Evolutionary conservation across 164 flowering plant genomes (phyloP).

Genomic region (Vitis vinifera): DNA sequence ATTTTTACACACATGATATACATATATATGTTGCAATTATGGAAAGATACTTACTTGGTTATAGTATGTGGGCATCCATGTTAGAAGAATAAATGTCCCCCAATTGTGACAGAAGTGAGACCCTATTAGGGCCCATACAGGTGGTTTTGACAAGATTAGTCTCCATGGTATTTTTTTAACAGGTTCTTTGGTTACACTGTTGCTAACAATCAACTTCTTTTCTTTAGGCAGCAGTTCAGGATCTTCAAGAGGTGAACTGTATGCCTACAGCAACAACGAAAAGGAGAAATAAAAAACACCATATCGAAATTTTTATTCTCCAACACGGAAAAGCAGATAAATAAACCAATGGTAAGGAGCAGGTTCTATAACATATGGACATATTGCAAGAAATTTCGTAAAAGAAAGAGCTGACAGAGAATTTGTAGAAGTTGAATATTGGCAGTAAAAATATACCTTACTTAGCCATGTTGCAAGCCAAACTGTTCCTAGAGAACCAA

Average conservation of each 20-base stretch:
- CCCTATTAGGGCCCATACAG: constrained; percentile 93
- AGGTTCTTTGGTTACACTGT: constrained; percentile 57
- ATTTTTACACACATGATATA: too few species aligned
- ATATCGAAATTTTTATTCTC: not conserved
- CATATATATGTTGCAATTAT: too few species aligned
- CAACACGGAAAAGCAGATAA: too few species aligned
- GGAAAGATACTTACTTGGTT: constrained; percentile 61
- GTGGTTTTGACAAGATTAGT: constrained; percentile 76
- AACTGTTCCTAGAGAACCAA: constrained; percentile 91
- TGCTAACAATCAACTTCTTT: constrained; percentile 53
- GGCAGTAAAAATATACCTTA: constrained; percentile 46
- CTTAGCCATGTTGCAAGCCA: constrained; percentile 86
- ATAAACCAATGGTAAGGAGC: too few species aligned
- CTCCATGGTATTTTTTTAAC: constrained; percentile 81
- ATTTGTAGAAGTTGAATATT: not conserved
- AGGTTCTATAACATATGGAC: too few species aligned
- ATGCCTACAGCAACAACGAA: constrained; percentile 46
- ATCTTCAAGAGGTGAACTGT: constrained; percentile 92
- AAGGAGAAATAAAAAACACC: not conserved
- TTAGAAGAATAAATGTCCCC: constrained; percentile 96
- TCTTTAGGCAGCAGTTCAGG: constrained; percentile 74
- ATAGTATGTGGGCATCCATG: constrained; percentile 99
- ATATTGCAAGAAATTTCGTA: not conserved
- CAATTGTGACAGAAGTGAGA: constrained; percentile 97
- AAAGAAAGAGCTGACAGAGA: not conserved